Conservation (phyloP, 192 early-diverging fungal species). For the Podila horticola region DNA sequence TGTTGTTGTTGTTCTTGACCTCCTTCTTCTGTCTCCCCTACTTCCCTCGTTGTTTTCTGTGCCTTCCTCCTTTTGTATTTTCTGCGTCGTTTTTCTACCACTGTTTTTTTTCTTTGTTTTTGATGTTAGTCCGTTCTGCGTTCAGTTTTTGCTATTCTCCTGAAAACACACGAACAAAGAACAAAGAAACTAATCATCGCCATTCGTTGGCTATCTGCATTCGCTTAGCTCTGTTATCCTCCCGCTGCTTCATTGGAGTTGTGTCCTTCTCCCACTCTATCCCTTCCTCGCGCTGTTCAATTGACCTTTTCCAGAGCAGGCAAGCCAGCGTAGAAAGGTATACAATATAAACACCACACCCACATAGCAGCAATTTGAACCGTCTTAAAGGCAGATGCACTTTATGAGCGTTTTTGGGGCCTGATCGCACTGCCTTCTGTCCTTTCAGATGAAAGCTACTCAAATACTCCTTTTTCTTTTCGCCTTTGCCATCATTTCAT, state of each 20-base stretch:
- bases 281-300: neutral
- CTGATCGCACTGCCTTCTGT: too few species aligned
- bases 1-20: neutral
- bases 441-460: neutral
- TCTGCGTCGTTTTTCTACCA: neutral
- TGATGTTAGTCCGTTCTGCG: neutral
- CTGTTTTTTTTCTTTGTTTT: neutral
- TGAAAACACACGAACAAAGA: neutral
- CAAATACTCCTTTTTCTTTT: neutral
- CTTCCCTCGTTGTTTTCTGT: neutral
- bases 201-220: too few species aligned
- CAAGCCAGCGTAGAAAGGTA: too few species aligned
- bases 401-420: too few species aligned
- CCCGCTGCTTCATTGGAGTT: too few species aligned
- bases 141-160: neutral
- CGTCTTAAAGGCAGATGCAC: too few species aligned
- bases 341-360: too few species aligned
- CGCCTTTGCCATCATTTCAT: neutral
- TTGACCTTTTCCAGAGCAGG: slow-evolving; percentile 8
- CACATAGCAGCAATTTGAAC: too few species aligned
- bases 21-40: neutral
- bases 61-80: neutral
- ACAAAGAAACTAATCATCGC: too few species aligned
- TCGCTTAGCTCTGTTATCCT: too few species aligned
- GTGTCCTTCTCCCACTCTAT: too few species aligned